These are phyloP conservation scores for Myrmaecium sp. DNA, from an alignment of 2,329 filamentous ascomycete genomes.

Conservation along the genomic window DNA sequence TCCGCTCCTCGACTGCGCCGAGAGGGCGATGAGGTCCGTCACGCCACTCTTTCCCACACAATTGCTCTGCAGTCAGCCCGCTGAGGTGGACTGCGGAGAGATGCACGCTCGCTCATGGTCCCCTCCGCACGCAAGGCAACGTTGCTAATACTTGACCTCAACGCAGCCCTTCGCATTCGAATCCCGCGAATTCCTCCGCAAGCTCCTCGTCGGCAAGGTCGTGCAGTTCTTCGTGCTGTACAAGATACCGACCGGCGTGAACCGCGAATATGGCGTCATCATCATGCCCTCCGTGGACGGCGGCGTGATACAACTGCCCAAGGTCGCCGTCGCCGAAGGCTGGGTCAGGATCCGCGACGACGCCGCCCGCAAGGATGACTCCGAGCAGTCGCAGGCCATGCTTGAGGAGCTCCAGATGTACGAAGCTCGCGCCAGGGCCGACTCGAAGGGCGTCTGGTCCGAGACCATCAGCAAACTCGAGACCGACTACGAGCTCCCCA, in stretches of 20 bases:
- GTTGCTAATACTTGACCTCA: neutral
- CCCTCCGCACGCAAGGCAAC: neutral
- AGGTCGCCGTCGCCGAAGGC: slow-evolving; percentile 69
- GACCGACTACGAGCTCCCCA: slow-evolving; percentile 63
- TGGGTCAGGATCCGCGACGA: slow-evolving; percentile 92
- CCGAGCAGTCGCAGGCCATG: slow-evolving; percentile 51
- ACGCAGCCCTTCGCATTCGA: slow-evolving; percentile 64
- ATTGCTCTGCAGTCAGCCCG: neutral
- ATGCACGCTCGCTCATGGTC: neutral
- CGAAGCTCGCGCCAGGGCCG: slow-evolving; percentile 61
- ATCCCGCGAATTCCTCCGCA: slow-evolving; percentile 82
- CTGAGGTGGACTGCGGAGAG: neutral
- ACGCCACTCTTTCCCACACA: slow-evolving; percentile 2
- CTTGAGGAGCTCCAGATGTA: slow-evolving; percentile 63
- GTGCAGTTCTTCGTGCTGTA: slow-evolving; percentile 77
- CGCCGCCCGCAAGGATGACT: slow-evolving; percentile 78
- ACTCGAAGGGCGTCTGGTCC: slow-evolving; percentile 69
- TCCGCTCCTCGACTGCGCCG: slow-evolving; percentile 71
- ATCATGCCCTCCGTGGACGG: slow-evolving; percentile 51
- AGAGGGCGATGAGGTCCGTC: slow-evolving; percentile 64
- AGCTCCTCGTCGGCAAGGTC: slow-evolving; percentile 68
- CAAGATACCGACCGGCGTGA: slow-evolving; percentile 58
- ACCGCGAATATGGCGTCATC: slow-evolving; percentile 76
- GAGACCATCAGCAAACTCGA: slow-evolving; percentile 50
- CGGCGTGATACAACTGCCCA: slow-evolving; percentile 46